These are phyloP conservation scores for Echria macrotheca DNA, from an alignment of 495 filamentous ascomycete species.

Conservation along the genomic window DNA sequence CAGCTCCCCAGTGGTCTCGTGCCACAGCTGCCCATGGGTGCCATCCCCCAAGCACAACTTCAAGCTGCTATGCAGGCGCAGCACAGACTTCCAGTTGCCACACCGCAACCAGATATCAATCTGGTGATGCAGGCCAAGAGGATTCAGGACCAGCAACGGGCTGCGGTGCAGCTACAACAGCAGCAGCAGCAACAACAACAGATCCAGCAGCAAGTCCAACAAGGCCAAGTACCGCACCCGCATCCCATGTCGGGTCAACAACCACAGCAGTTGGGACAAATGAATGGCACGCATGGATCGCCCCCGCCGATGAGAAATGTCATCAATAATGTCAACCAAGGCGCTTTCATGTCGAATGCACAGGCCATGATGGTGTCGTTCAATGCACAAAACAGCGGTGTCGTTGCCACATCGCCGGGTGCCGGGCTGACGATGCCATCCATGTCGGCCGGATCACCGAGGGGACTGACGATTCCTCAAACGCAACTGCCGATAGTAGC, in stretches of 20 bases:
- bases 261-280: slow-evolving; percentile 28
- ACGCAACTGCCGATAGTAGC: slow-evolving; percentile 18
- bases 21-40: slow-evolving; percentile 57
- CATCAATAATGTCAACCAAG: slow-evolving; percentile 49
- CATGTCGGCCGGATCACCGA: slow-evolving; percentile 33
- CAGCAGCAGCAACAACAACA: slow-evolving; percentile 34
- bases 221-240: slow-evolving; percentile 20
- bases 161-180: slow-evolving; percentile 36
- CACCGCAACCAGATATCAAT: slow-evolving; percentile 53
- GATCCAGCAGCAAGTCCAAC: slow-evolving; percentile 26
- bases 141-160: slow-evolving; percentile 53
- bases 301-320: slow-evolving; percentile 41
- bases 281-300: slow-evolving; percentile 31
- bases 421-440: slow-evolving; percentile 32
- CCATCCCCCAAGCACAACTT: slow-evolving; percentile 70
- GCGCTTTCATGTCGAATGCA: slow-evolving; percentile 38
- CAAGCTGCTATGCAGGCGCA: slow-evolving; percentile 42
- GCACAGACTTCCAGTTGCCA: slow-evolving; percentile 59
- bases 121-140: slow-evolving; percentile 53
- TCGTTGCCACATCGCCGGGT: slow-evolving; percentile 36
- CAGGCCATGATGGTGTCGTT: slow-evolving; percentile 43
- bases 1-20: slow-evolving; percentile 44
- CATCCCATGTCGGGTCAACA: slow-evolving; percentile 29
- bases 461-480: slow-evolving; percentile 27
- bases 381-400: slow-evolving; percentile 30